Evolutionary conservation across 2,329 filamentous ascomycete genomes (phyloP).

Genomic region (Dothideomycetes sp.): DNA sequence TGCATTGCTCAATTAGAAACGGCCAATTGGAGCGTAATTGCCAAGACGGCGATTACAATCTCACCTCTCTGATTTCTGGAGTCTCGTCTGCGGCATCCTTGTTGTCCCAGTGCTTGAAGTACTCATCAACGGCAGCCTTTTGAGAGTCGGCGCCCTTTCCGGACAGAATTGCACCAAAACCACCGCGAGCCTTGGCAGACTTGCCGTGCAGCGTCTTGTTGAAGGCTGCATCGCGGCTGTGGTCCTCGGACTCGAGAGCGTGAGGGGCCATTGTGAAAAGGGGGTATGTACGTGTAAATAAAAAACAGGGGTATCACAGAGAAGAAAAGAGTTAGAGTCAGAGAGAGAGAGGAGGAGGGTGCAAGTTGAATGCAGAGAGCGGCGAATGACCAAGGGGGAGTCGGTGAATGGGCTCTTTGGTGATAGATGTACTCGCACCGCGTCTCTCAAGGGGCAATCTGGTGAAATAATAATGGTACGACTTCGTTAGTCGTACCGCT

Average conservation of each 20-base stretch:
- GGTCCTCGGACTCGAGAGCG: constrained; percentile 29
- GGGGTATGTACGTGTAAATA: not conserved
- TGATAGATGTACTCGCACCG: too few species aligned
- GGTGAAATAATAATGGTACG: too few species aligned
- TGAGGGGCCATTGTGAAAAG: constrained; percentile 13
- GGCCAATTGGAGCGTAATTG: constrained; percentile 1
- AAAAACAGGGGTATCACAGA: not conserved
- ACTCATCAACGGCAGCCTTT: constrained; percentile 74
- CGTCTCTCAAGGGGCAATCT: too few species aligned
- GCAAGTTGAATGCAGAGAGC: too few species aligned
- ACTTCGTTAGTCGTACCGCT: too few species aligned
- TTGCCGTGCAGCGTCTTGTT: constrained; percentile 70
- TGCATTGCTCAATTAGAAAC: not conserved
- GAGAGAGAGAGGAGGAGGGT: too few species aligned
- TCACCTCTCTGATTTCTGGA: constrained; percentile 60
- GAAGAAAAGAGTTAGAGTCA: too few species aligned
- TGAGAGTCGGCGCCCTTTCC: constrained; percentile 67
- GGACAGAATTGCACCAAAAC: constrained; percentile 72
- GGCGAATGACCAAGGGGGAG: too few species aligned
- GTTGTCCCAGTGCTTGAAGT: constrained; percentile 96
- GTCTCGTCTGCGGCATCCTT: constrained; percentile 72
- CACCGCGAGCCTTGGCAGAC: constrained; percentile 67
- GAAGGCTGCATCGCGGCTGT: constrained; percentile 52
- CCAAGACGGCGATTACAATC: not conserved
- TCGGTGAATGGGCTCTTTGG: too few species aligned